Evolutionary conservation across 2,329 filamentous ascomycete genomes (phyloP), one percentile per base, ranked within the genome.

Genomic region (Drechslerella stenobrocha): DNA sequence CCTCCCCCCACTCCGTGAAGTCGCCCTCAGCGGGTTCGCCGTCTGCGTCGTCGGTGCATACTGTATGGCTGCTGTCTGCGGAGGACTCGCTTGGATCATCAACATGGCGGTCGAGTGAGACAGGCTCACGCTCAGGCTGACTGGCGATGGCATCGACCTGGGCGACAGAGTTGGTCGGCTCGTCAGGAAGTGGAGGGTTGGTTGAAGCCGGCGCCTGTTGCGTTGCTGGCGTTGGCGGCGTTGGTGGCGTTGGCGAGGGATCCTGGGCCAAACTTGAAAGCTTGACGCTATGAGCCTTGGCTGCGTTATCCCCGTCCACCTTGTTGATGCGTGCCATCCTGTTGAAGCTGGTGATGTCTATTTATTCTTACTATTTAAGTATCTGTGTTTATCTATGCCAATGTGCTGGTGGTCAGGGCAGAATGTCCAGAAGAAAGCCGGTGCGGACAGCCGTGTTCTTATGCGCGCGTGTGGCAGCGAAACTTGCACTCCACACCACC

Each of bases 201-300:
- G n/a, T n/a, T n/a, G n/a, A 42, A 34, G 50, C 42, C 5, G 47
- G 20, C n/a, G 48, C 20, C 45, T 67, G 63, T 34, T 55, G 60
- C 60, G 63, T 15, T 3, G 55, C 24, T 67, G 63, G 60, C 60
- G 63, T 55, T 58, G 55, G 55, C 55, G 63, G 63, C 15, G 42
- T 40, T 50, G 55, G n/a, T n/a, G n/a, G n/a, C n/a, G n/a, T n/a
- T n/a, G n/a, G n/a, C n/a, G n/a, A n/a, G n/a, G 32, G 60, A 67
- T 22, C 59, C 63, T 30, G 60, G 55, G 13, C 60, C 63, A 2
- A n/a, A n/a, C n/a, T n/a, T n/a, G n/a, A n/a, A n/a, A n/a, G 37
- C 22, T 20, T 42, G n/a, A n/a, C n/a, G n/a, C n/a, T n/a, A n/a
- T n/a, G n/a, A n/a, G n/a, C n/a, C n/a, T n/a, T n/a, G n/a, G n/a